Percentiles rank a stretch among this genome's conserved stretches.
Evolutionary conservation across 106 monocot genomes (phyloP).

Genomic region (Allium cepa): DNA sequence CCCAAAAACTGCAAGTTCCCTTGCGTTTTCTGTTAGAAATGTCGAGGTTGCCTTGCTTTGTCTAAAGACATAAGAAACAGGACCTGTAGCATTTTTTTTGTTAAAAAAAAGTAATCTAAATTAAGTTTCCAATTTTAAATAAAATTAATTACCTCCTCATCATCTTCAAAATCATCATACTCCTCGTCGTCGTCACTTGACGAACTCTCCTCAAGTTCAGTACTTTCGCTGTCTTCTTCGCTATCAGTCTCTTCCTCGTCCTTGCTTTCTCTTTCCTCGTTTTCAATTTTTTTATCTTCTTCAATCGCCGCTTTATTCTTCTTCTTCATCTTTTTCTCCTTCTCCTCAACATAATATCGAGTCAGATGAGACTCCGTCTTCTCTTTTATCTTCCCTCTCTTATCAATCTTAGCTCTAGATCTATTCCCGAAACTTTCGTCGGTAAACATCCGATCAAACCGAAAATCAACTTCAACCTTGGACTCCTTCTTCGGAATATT

Average conservation of each 20-base stretch:
- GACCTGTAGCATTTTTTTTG: no score
- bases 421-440: constrained; percentile 44
- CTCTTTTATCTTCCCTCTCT: constrained; percentile 48
- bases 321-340: constrained; percentile 18
- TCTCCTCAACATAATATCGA: constrained; percentile 50
- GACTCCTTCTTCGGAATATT: constrained; percentile 44
- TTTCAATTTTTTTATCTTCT: not conserved
- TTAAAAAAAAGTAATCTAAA: no score
- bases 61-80: no score
- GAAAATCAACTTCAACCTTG: constrained; percentile 62
- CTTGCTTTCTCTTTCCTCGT: constrained; percentile 7
- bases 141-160: constrained; percentile 10
- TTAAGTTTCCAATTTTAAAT: no score
- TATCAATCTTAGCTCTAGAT: constrained; percentile 65
- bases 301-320: not conserved
- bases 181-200: constrained; percentile 17
- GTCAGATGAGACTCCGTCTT: constrained; percentile 33
- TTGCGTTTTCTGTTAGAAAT: no score
- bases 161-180: constrained; percentile 36
- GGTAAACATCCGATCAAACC: constrained; percentile 53
- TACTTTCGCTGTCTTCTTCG: constrained; percentile 1
- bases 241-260: constrained; percentile 2
- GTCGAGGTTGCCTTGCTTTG: no score
- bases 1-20: no score
- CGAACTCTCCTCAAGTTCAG: constrained; percentile 4